A percentile compares a stretch with the other conserved stretches of the same genome.
These are phyloP conservation scores for Xanthoconium separans DNA, from an alignment of 1,284 basidiomycete species.

Conservation along the genomic window DNA sequence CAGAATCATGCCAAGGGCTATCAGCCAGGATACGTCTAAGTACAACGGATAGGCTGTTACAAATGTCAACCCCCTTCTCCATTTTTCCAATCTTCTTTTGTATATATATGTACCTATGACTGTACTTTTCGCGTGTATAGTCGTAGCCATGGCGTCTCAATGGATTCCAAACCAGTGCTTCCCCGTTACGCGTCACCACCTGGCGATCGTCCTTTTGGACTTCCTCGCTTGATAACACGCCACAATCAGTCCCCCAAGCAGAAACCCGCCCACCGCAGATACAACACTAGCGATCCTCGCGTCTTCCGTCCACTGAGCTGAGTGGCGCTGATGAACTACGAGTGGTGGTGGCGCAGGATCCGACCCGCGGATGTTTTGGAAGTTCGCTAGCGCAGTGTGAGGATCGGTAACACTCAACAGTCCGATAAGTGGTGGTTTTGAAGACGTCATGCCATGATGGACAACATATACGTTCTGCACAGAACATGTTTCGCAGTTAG, in stretches of 20 bases:
- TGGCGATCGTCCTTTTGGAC: constrained; percentile 1
- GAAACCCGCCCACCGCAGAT: constrained; percentile 30
- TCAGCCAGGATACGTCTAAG: constrained; percentile 30
- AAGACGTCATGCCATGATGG: constrained; percentile 45
- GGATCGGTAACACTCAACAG: constrained; percentile 48
- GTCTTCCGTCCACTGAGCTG: constrained; percentile 17
- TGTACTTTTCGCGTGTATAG: neutral
- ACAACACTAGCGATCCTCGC: constrained; percentile 13
- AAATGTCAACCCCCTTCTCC: neutral
- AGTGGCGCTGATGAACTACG: constrained; percentile 14
- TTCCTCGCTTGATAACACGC: constrained; percentile 10
- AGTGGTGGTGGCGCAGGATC: constrained; percentile 36
- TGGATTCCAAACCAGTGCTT: neutral
- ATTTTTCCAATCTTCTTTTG: neutral
- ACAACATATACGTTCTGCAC: constrained; percentile 53
- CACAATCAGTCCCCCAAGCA: constrained; percentile 34
- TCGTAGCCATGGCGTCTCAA: constrained; percentile 2
- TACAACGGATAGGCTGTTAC: constrained; percentile 10
- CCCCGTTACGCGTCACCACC: constrained; percentile 5
- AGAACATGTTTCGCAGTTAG: neutral
- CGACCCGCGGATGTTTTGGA: constrained; percentile 44
- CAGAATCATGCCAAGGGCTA: constrained; percentile 21
- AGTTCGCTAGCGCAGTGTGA: constrained; percentile 37
- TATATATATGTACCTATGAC: neutral
- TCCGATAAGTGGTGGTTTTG: constrained; percentile 45